Evolutionary conservation across 306 rosid species (phyloP).

Genomic region (Oemleria cerasiformis): DNA sequence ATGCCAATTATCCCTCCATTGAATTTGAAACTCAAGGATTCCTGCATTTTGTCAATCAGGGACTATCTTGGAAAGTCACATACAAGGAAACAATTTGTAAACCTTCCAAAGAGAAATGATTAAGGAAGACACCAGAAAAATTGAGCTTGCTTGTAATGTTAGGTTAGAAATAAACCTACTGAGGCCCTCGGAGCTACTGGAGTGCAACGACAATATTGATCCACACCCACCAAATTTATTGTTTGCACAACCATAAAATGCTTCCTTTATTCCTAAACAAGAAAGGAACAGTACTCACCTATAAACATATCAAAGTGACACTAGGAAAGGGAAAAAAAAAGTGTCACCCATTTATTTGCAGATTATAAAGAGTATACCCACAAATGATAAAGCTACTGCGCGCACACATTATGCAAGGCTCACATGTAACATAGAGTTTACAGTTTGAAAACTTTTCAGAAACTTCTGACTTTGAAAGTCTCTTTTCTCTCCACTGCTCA

Average conservation of each 20-base stretch:
- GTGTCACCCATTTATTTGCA: not conserved
- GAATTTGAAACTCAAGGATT: slow-evolving; percentile 50
- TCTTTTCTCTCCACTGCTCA: slow-evolving; percentile 63
- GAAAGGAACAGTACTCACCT: slow-evolving; percentile 15
- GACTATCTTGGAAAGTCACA: not conserved
- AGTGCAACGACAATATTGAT: slow-evolving; percentile 77
- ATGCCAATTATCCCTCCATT: slow-evolving; percentile 85
- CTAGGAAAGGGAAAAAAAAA: slow-evolving; percentile 5
- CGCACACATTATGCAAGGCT: slow-evolving; percentile 98
- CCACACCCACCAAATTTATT: slow-evolving; percentile 99
- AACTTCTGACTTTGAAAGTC: slow-evolving; percentile 55
- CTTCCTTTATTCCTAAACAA: slow-evolving; percentile 68
- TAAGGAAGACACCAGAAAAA: not conserved
- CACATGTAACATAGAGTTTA: slow-evolving; percentile 84
- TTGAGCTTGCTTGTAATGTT: not conserved
- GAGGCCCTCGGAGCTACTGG: slow-evolving; percentile 29
- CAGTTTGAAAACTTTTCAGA: slow-evolving; percentile 65
- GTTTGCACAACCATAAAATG: slow-evolving; percentile 81
- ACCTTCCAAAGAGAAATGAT: not conserved
- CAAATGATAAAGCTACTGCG: slow-evolving; percentile 67
- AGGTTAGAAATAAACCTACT: slow-evolving; percentile 46
- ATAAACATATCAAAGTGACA: slow-evolving; percentile 11
- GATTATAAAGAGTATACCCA: slow-evolving; percentile 41
- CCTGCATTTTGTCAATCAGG: not conserved
- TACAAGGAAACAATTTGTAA: not conserved